phyloP scores from a whole-genome alignment of 148 eudicot genomes.

The Persicaria tinctoria region DNA sequence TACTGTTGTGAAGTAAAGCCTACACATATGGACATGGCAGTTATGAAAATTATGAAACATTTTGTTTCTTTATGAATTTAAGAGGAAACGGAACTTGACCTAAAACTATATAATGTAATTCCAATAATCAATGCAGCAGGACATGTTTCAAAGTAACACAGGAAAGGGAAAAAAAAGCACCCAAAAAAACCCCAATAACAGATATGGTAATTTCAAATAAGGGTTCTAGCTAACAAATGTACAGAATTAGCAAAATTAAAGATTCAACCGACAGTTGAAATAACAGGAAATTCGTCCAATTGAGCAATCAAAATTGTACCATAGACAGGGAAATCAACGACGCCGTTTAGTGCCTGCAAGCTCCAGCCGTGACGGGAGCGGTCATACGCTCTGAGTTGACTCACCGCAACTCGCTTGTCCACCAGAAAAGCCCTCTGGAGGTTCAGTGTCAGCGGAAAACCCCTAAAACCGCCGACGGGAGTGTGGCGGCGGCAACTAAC shows the following conservation, averaged over 20 bases:
- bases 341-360: constrained; percentile 55
- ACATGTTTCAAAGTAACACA: background rate
- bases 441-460: constrained; percentile 37
- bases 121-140: background rate
- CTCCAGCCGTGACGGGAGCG: constrained; percentile 56
- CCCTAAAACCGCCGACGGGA: constrained; percentile 19
- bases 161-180: background rate
- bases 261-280: background rate
- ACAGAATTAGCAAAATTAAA: background rate
- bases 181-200: background rate
- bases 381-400: constrained; percentile 78
- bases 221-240: background rate
- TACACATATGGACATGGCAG: constrained; percentile 14
- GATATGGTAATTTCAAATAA: background rate
- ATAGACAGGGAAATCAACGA: constrained; percentile 68
- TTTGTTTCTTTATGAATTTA: background rate
- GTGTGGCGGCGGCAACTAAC: constrained; percentile 18
- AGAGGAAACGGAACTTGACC: background rate
- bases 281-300: background rate
- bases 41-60: background rate
- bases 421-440: constrained; percentile 68
- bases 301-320: constrained; percentile 31
- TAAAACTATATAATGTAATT: no score
- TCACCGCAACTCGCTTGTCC: constrained; percentile 51
- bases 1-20: constrained; percentile 83